Percentiles rank a stretch among this genome's conserved stretches.
phyloP scores from a whole-genome alignment of 768 basidiomycete species.

The Lactarius sp. region DNA sequence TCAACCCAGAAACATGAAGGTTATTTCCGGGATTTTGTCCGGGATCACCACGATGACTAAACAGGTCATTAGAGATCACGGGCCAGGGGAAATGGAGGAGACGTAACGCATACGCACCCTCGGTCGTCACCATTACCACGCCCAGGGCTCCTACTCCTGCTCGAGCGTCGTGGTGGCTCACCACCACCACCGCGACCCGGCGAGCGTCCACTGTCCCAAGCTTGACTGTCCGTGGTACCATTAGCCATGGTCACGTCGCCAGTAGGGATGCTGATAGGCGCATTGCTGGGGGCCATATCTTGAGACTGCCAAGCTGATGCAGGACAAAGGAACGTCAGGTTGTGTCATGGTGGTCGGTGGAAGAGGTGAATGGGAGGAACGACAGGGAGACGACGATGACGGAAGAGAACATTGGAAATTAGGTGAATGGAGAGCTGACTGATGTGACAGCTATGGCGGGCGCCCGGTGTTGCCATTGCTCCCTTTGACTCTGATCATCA shows the following conservation, averaged over 20 bases:
- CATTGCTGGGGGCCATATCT: conserved; percentile 62
- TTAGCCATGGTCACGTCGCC: conserved; percentile 44
- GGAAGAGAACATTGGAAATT: conserved; percentile 24
- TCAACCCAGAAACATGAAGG: conserved; percentile 56
- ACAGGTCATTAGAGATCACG: not conserved
- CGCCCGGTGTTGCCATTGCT: conserved; percentile 18
- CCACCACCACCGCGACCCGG: conserved; percentile 41
- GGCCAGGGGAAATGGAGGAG: not conserved
- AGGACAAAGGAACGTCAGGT: conserved; percentile 41
- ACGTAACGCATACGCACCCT: conserved; percentile 40
- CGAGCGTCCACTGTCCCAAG: conserved; percentile 48
- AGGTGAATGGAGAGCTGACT: conserved; percentile 25
- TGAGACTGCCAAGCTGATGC: conserved; percentile 77
- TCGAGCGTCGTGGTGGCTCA: conserved; percentile 58
- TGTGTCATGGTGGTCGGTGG: conserved; percentile 30
- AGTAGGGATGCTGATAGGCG: conserved; percentile 67
- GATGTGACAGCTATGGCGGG: conserved; percentile 24
- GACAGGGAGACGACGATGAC: conserved; percentile 31
- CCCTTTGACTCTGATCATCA: conserved; percentile 27
- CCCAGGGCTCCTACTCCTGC: conserved; percentile 75
- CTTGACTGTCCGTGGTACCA: conserved; percentile 47
- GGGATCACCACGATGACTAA: conserved; percentile 30
- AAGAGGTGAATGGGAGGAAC: conserved; percentile 25
- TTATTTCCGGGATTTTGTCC: conserved; percentile 59
- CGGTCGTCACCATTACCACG: conserved; percentile 43